These are phyloP conservation scores for Canavalia ensiformis DNA, from an alignment of 306 rosid species.

Conservation along the genomic window DNA sequence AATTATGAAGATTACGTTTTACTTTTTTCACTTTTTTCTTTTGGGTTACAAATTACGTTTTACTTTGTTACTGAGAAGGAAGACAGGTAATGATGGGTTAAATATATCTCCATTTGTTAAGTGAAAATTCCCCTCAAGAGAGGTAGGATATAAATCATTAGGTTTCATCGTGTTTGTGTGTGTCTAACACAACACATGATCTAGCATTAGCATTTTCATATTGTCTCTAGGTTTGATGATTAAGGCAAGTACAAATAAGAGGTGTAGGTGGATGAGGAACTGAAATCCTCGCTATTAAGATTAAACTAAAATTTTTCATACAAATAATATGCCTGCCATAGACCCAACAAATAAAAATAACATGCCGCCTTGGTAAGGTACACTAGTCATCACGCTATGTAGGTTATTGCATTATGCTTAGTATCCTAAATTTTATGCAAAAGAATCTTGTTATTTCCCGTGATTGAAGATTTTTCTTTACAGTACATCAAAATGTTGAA, in stretches of 20 bases:
- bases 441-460: neutral
- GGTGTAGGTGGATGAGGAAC: neutral
- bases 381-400: neutral
- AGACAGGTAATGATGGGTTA: conserved; percentile 19
- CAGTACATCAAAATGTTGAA: conserved; percentile 1
- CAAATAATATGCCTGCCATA: conserved; percentile 21
- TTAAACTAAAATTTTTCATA: neutral
- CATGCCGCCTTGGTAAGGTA: neutral
- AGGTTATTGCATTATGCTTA: conserved; percentile 21
- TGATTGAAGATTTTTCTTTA: neutral
- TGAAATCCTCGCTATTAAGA: neutral
- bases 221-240: neutral
- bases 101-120: neutral
- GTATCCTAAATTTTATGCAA: neutral
- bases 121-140: neutral
- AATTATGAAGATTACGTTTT: conserved; percentile 14
- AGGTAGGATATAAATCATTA: conserved; percentile 23
- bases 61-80: neutral
- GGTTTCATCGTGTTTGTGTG: neutral
- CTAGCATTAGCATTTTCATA: conserved; percentile 25
- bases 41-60: conserved; percentile 8
- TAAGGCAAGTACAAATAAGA: conserved; percentile 3
- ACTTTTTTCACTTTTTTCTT: neutral
- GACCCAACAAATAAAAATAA: neutral
- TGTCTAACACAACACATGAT: neutral